Evolutionary conservation across 495 filamentous ascomycete species (phyloP).

Genomic region (Aspergillus avenaceus): DNA sequence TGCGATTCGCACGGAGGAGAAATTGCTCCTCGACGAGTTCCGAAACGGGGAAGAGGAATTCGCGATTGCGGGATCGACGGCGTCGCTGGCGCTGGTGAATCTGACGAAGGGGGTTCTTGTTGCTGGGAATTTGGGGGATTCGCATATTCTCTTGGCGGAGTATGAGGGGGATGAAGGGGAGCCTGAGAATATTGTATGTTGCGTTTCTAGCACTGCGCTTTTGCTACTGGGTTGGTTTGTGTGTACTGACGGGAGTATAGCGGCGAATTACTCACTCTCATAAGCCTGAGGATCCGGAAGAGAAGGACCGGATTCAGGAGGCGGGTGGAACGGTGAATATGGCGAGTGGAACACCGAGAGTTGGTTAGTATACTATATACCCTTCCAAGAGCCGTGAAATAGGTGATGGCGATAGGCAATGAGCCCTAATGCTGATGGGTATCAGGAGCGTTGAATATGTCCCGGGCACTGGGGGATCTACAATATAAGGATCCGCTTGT

Average conservation of each 20-base stretch:
- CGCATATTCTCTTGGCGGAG: slow-evolving; percentile 35
- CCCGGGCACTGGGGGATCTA: slow-evolving; percentile 40
- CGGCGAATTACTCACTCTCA: slow-evolving; percentile 33
- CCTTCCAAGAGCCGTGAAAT: too few relatives aligned
- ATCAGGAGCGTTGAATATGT: slow-evolving; percentile 41
- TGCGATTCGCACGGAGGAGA: slow-evolving; percentile 14
- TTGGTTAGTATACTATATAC: too few relatives aligned
- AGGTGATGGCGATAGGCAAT: too few relatives aligned
- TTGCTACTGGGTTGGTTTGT: slow-evolving; percentile 3
- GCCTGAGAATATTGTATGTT: slow-evolving; percentile 1
- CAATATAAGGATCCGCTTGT: slow-evolving; percentile 42
- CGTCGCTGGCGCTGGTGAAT: slow-evolving; percentile 33
- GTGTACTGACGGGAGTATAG: slow-evolving; percentile 15
- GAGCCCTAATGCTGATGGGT: too few relatives aligned
- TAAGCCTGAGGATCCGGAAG: slow-evolving; percentile 30
- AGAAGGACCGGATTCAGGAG: slow-evolving; percentile 31
- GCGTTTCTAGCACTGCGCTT: background rate
- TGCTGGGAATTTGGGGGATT: slow-evolving; percentile 39
- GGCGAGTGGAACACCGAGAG: slow-evolving; percentile 22
- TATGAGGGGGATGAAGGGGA: slow-evolving; percentile 15
- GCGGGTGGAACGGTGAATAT: slow-evolving; percentile 31
- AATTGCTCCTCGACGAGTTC: slow-evolving; percentile 22
- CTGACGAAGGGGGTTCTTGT: slow-evolving; percentile 32
- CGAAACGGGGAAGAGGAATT: slow-evolving; percentile 21
- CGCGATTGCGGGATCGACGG: slow-evolving; percentile 34